Evolutionary conservation across 345 rosid species (phyloP), one percentile per base, ranked within the genome.

Genomic region (Populus nigra): DNA sequence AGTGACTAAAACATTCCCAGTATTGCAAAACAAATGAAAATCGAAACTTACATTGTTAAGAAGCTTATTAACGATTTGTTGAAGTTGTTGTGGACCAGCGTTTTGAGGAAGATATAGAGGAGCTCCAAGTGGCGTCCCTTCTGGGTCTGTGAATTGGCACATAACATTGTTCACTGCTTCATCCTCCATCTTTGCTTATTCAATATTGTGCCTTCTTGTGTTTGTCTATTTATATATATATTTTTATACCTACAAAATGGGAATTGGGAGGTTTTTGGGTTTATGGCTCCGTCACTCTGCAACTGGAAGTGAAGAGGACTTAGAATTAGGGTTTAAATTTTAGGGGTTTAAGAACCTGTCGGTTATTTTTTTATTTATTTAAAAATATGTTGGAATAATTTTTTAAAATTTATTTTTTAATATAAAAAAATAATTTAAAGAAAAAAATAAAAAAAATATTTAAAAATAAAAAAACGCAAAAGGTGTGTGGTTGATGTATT

Each of bases 101-200:
- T 83, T 88, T 75, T 90, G 98, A 7, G 99, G 98, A 41, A 96
- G 88, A 84, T 89, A 94, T 87, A 91, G 81, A 35, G 97, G 82
- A 77, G 93, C 88, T 25, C 96, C 98, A 16, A 92, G 78, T 3
- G 87, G 74, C 27, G 74, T 83, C 74, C 97, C 98, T 77, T 92
- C 99, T 8, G 95, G 91, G 84, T 92, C 98, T 36, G 91, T 84
- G 78, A 96, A 86, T 29, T 89, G 87, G 83, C 98, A 91, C 92
- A 93, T 88, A 59, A 96, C 95, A 8, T 69, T 79, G 53, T 79
- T 83, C 70, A 76, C 75, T 2, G 75, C 31, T 71, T 79, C 83
- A 23, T 47, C 79, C 71, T 82, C 85, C 79, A 78, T 82, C 70
- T 45, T 73, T 39, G 20, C 63, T 27, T 7, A 15, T 16, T 69